These are phyloP conservation scores for Umbelopsis sp. DNA, from an alignment of 192 early-diverging fungal genomes.

Conservation along the genomic window DNA sequence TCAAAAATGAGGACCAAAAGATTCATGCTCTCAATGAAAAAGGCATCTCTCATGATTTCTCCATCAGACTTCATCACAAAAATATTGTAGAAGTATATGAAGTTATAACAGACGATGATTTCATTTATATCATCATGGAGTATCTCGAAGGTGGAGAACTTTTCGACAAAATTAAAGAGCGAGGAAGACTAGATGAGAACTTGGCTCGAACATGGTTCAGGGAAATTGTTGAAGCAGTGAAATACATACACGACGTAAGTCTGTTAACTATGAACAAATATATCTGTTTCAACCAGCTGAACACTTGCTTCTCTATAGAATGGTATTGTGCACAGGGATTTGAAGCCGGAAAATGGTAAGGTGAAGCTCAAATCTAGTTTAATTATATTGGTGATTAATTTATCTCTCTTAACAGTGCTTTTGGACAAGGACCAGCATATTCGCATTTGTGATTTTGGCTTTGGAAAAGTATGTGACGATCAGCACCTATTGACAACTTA, in stretches of 20 bases:
- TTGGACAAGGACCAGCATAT: constrained; percentile 51
- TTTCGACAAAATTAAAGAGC: constrained; percentile 58
- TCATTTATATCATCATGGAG: constrained; percentile 63
- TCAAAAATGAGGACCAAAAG: constrained; percentile 57
- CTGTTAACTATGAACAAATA: not conserved
- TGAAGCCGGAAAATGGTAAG: constrained; percentile 65
- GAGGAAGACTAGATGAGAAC: constrained; percentile 44
- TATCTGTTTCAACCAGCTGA: not conserved
- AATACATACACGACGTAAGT: constrained; percentile 54
- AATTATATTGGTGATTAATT: not conserved
- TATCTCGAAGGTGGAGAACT: constrained; percentile 59
- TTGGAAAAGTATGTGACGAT: constrained; percentile 54
- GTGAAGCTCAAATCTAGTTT: not conserved
- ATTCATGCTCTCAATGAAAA: constrained; percentile 52
- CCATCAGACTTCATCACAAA: constrained; percentile 41
- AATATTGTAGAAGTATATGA: constrained; percentile 59
- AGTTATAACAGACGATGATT: constrained; percentile 50
- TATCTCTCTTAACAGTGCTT: constrained; percentile 34
- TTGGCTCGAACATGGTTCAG: constrained; percentile 53
- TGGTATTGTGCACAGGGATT: constrained; percentile 59
- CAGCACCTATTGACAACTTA: constrained; percentile 63
- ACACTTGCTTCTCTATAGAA: constrained; percentile 34
- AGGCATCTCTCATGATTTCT: constrained; percentile 43
- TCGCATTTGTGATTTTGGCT: constrained; percentile 65
- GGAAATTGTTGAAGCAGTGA: constrained; percentile 54